Percentiles rank a stretch among this genome's conserved stretches.
Evolutionary conservation across 257 asterid species (phyloP).

Genomic region (Nicotiana undulata): DNA sequence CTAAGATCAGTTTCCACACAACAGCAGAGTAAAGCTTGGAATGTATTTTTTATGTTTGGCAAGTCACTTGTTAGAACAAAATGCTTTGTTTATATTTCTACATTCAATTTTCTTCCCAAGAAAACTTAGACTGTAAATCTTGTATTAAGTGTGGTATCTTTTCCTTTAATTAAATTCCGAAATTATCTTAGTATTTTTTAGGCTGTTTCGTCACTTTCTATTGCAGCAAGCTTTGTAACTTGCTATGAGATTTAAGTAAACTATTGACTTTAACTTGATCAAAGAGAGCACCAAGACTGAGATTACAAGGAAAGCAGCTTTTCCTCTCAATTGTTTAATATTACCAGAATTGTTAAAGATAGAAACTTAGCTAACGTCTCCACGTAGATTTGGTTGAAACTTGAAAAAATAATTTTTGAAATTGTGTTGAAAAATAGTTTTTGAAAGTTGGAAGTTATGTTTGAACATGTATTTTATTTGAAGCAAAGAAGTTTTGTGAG

Average conservation of each 20-base stretch:
- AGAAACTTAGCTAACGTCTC: not conserved
- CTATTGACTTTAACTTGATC: not conserved
- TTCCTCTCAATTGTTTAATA: not conserved
- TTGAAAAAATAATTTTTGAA: too few relatives aligned
- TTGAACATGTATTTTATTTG: too few relatives aligned
- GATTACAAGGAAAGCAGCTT: not conserved
- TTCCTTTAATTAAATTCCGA: not conserved
- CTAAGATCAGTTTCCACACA: slow-evolving; percentile 20
- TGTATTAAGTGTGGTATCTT: not conserved
- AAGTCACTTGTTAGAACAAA: not conserved
- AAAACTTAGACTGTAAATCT: not conserved
- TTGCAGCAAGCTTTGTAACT: not conserved
- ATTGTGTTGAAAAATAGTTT: too few relatives aligned
- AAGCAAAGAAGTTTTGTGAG: too few relatives aligned
- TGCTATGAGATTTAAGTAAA: not conserved
- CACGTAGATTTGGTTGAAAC: too few relatives aligned
- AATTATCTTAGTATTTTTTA: not conserved
- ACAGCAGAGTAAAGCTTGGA: not conserved
- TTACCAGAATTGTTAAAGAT: not conserved
- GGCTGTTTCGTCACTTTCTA: not conserved
- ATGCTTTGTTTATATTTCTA: slow-evolving; percentile 1
- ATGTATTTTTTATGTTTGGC: not conserved
- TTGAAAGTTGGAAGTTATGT: too few relatives aligned
- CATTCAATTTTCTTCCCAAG: not conserved
- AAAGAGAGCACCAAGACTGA: not conserved